Evolutionary conservation across 2,329 filamentous ascomycete species (phyloP).

Genomic region (Fusarium nanum): DNA sequence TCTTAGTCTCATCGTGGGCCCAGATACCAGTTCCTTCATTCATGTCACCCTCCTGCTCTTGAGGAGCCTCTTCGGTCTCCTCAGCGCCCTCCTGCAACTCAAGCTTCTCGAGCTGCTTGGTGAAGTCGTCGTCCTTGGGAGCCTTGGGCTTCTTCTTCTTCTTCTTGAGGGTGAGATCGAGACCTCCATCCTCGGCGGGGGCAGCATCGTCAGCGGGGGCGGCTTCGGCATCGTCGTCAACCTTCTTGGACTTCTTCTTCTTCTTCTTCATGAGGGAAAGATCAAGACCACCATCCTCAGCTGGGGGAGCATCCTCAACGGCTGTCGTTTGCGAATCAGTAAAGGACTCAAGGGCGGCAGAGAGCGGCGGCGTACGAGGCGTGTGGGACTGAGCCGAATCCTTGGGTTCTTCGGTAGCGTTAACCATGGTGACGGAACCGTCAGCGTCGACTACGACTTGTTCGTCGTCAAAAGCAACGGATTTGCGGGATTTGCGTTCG

Average conservation of each 20-base stretch:
- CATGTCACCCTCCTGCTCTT: slow-evolving; percentile 78
- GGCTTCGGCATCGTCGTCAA: slow-evolving; percentile 58
- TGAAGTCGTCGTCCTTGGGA: slow-evolving; percentile 69
- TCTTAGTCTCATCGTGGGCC: slow-evolving; percentile 80
- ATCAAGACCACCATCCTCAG: slow-evolving; percentile 65
- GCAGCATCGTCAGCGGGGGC: slow-evolving; percentile 52
- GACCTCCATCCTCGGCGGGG: slow-evolving; percentile 60
- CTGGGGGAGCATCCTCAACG: slow-evolving; percentile 58
- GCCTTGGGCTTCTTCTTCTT: slow-evolving; percentile 76
- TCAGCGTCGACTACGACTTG: slow-evolving; percentile 89
- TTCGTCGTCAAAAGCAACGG: slow-evolving; percentile 91
- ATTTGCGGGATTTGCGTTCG: slow-evolving; percentile 85
- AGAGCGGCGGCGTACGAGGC: slow-evolving; percentile 71
- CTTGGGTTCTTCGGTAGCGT: slow-evolving; percentile 79
- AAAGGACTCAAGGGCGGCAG: slow-evolving; percentile 66
- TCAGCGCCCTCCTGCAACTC: slow-evolving; percentile 73
- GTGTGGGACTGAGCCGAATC: slow-evolving; percentile 85
- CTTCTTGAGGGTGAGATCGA: slow-evolving; percentile 77
- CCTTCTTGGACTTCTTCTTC: slow-evolving; percentile 63
- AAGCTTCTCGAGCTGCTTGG: slow-evolving; percentile 70
- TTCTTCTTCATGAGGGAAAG: slow-evolving; percentile 87
- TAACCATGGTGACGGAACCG: slow-evolving; percentile 83
- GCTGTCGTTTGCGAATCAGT: slow-evolving; percentile 61
- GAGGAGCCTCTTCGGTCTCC: slow-evolving; percentile 60
- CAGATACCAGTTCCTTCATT: slow-evolving; percentile 91